Evolutionary conservation across 2,329 filamentous ascomycete genomes (phyloP).

Genomic region (Paraphaeosphaeria minitans): DNA sequence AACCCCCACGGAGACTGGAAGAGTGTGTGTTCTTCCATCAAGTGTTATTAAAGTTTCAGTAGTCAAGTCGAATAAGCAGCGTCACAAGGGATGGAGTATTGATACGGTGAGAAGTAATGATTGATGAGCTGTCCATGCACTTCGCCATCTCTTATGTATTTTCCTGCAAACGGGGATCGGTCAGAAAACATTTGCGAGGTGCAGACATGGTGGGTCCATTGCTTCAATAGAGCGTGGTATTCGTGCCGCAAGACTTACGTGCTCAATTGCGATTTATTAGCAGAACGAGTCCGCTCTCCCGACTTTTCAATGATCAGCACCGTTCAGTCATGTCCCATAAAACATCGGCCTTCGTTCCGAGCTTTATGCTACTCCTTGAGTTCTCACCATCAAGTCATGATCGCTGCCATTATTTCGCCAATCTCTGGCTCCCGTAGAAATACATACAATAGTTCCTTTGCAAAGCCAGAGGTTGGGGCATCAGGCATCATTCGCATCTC

Average conservation of each 20-base stretch:
- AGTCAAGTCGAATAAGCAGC: too few relatives aligned
- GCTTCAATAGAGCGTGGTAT: too few relatives aligned
- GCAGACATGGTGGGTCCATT: too few relatives aligned
- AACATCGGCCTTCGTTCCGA: background rate
- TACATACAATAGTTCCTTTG: background rate
- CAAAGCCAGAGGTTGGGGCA: background rate
- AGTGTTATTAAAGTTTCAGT: too few relatives aligned
- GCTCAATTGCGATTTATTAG: constrained; percentile 11
- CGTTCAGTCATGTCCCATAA: background rate
- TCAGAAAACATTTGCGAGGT: too few relatives aligned
- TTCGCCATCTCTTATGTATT: too few relatives aligned
- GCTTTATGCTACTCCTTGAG: background rate
- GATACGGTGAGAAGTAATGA: too few relatives aligned
- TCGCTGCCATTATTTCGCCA: background rate
- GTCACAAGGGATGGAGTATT: too few relatives aligned
- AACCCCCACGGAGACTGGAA: constrained; percentile 28
- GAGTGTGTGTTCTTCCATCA: background rate
- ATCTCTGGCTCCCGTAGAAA: background rate
- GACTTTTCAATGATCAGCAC: background rate
- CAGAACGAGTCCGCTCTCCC: background rate
- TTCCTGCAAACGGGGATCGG: too few relatives aligned
- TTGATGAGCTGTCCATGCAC: too few relatives aligned
- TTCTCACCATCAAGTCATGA: background rate
- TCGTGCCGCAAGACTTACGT: constrained; percentile 23
- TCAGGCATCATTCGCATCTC: background rate